Conservation (phyloP, 163 green algal genomes). For the Prototheca cutis region DNA sequence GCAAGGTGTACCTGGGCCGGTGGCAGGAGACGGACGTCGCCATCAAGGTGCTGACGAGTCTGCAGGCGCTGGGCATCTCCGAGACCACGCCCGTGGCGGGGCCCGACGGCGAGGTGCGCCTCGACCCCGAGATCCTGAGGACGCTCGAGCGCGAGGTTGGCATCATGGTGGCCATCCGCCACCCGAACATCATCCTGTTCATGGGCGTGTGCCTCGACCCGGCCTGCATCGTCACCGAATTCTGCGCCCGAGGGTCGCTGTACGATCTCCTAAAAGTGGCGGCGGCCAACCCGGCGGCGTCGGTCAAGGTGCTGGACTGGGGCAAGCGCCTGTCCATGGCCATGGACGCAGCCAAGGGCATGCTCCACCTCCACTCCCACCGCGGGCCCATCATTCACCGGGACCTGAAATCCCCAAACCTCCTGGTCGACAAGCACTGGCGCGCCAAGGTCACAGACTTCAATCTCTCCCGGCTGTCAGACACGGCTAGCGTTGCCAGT, state of each 20-base stretch:
- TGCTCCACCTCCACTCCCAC: slow-evolving; percentile 45
- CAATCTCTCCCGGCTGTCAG: slow-evolving; percentile 40
- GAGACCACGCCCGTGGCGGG: background rate
- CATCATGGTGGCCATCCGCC: slow-evolving; percentile 32
- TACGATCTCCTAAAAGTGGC: slow-evolving; percentile 29
- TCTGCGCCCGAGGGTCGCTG: slow-evolving; percentile 22
- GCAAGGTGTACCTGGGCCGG: slow-evolving; percentile 34
- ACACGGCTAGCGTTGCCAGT: slow-evolving; percentile 22
- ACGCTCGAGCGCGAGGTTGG: slow-evolving; percentile 35
- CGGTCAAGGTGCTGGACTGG: slow-evolving; percentile 44
- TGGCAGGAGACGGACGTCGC: slow-evolving; percentile 56
- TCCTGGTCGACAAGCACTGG: slow-evolving; percentile 63
- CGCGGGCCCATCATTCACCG: slow-evolving; percentile 55
- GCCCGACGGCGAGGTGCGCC: background rate
- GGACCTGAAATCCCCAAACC: slow-evolving; percentile 56
- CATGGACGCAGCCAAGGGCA: slow-evolving; percentile 40
- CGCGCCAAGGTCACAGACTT: slow-evolving; percentile 56
- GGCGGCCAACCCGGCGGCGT: background rate
- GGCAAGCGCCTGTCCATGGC: slow-evolving; percentile 42
- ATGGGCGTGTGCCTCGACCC: slow-evolving; percentile 47
- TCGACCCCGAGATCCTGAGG: slow-evolving; percentile 16
- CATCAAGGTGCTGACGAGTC: slow-evolving; percentile 41
- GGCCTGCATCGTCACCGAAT: slow-evolving; percentile 42
- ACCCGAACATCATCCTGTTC: slow-evolving; percentile 50
- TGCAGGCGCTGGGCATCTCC: slow-evolving; percentile 5